Conservation (phyloP, 2,329 filamentous ascomycete species). For the Ampelomyces quisqualis region DNA sequence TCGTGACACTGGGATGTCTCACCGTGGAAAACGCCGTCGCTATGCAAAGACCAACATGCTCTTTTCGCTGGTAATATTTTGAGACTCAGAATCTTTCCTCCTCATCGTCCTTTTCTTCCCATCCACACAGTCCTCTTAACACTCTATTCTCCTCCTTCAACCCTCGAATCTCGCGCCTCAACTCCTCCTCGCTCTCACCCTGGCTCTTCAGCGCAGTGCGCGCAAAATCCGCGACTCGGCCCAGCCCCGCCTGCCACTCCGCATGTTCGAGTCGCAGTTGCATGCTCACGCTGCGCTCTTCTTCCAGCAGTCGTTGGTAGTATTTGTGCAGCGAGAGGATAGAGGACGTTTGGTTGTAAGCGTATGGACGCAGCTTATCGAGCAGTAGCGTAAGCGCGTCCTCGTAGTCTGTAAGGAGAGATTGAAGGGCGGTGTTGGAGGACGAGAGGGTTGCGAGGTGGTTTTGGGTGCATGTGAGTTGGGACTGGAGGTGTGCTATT, state of each 20-base stretch:
- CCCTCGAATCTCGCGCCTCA: slow-evolving; percentile 43
- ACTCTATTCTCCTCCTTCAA: slow-evolving; percentile 53
- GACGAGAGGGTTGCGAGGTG: slow-evolving; percentile 27
- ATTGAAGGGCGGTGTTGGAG: slow-evolving; percentile 28
- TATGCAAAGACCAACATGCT: slow-evolving; percentile 17
- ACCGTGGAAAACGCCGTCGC: slow-evolving; percentile 25
- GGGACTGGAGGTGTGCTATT: slow-evolving; percentile 32
- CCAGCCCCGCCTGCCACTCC: slow-evolving; percentile 51
- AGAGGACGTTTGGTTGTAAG: slow-evolving; percentile 47
- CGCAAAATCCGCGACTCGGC: slow-evolving; percentile 47
- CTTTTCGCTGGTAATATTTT: slow-evolving; percentile 29
- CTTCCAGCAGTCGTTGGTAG: slow-evolving; percentile 49
- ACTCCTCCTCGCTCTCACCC: slow-evolving; percentile 41
- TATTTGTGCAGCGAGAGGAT: slow-evolving; percentile 51
- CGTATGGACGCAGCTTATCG: slow-evolving; percentile 37
- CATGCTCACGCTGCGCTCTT: slow-evolving; percentile 48
- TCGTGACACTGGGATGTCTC: slow-evolving; percentile 6
- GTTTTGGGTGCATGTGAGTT: slow-evolving; percentile 34
- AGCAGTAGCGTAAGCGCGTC: slow-evolving; percentile 43
- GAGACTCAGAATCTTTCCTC: too few relatives aligned
- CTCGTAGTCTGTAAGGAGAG: slow-evolving; percentile 47
- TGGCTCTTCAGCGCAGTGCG: slow-evolving; percentile 43
- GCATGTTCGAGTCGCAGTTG: slow-evolving; percentile 51
- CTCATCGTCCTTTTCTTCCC: slow-evolving; percentile 46
- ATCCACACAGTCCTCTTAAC: slow-evolving; percentile 48